phyloP scores from a whole-genome alignment of 768 basidiomycete genomes.

The Trametes cinnabarina region DNA sequence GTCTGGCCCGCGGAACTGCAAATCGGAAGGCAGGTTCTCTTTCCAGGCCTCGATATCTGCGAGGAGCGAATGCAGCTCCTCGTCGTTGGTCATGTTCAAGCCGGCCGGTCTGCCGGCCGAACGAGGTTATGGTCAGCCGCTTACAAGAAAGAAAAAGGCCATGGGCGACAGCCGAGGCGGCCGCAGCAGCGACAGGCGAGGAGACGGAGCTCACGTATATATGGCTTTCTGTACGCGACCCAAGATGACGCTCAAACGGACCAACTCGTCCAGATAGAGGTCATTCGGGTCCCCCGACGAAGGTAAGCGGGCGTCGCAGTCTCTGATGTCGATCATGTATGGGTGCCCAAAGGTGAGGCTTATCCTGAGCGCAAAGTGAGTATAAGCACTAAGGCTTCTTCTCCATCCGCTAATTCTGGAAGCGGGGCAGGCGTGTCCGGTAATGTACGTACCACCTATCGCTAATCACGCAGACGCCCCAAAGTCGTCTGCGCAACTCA shows the following conservation, averaged over 20 bases:
- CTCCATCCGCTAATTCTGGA: background rate
- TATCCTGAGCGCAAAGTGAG: constrained; percentile 49
- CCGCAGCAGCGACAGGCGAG: constrained; percentile 6
- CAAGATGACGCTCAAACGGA: constrained; percentile 86
- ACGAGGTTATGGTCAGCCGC: constrained; percentile 2
- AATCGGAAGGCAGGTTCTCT: constrained; percentile 67
- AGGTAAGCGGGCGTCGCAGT: constrained; percentile 93
- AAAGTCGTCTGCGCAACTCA: constrained; percentile 84
- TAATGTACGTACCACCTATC: constrained; percentile 75
- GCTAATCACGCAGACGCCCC: constrained; percentile 92
- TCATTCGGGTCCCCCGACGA: constrained; percentile 80
- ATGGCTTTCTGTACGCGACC: constrained; percentile 91
- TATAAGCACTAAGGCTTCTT: background rate
- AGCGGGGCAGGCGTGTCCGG: background rate
- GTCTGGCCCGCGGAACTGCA: constrained; percentile 73
- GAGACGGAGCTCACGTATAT: constrained; percentile 60
- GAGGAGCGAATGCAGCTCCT: constrained; percentile 63
- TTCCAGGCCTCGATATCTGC: constrained; percentile 77
- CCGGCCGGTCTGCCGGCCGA: constrained; percentile 70
- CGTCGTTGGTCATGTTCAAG: constrained; percentile 80
- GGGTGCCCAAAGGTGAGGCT: constrained; percentile 91
- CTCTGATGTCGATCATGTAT: constrained; percentile 93
- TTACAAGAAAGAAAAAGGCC: background rate
- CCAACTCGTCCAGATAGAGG: constrained; percentile 86
- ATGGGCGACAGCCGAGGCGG: constrained; percentile 10